phyloP scores from a whole-genome alignment of 176 grass and related monocot genomes.

The Oryza officinalis region DNA sequence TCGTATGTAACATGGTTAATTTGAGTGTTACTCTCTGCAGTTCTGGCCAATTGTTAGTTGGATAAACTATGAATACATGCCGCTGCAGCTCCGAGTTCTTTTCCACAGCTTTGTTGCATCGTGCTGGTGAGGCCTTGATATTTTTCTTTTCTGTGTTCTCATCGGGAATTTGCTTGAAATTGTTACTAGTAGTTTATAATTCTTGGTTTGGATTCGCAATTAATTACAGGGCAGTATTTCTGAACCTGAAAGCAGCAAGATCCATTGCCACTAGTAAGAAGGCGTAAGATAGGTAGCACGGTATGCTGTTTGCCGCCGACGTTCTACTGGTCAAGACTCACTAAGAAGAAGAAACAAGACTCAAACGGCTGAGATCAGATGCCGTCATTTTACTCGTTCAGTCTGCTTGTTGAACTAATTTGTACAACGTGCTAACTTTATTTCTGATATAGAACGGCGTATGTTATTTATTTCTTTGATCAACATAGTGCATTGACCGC shows the following conservation, averaged over 20 bases:
- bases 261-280: slow-evolving; percentile 63
- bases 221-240: slow-evolving; percentile 67
- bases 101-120: slow-evolving; percentile 78
- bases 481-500: no score
- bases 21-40: slow-evolving; percentile 39
- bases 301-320: not conserved
- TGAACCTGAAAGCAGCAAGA: slow-evolving; percentile 85
- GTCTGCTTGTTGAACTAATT: not conserved
- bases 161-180: not conserved
- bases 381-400: not conserved
- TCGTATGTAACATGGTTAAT: slow-evolving; percentile 8
- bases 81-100: slow-evolving; percentile 83
- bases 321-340: not conserved
- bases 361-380: not conserved
- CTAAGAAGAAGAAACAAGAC: not conserved
- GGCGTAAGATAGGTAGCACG: slow-evolving; percentile 36
- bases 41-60: slow-evolving; percentile 87
- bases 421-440: not conserved
- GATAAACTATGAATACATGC: slow-evolving; percentile 93
- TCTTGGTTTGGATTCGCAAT: slow-evolving; percentile 21
- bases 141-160: not conserved
- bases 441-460: not conserved
- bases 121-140: slow-evolving; percentile 55
- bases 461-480: no score
- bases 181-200: not conserved